Conservation (phyloP, 2,329 filamentous ascomycete genomes). For the Microcyclospora pomicola region DNA sequence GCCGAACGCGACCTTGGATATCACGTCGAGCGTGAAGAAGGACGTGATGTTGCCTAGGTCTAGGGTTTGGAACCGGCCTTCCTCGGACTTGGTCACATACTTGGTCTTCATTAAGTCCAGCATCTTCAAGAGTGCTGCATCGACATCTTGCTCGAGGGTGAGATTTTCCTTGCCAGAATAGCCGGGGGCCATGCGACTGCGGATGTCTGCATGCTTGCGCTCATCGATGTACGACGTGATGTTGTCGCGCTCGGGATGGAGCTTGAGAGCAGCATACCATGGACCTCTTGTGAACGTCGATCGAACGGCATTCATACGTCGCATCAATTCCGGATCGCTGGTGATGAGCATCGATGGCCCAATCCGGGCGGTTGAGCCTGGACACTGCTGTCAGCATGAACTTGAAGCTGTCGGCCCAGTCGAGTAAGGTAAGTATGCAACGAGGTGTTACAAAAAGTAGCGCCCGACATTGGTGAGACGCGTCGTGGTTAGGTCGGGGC, state of each 20-base stretch:
- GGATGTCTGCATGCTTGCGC: conserved; percentile 24
- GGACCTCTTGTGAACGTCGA: conserved; percentile 23
- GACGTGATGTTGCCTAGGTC: conserved; percentile 24
- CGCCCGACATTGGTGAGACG: not conserved
- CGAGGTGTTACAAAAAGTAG: not conserved
- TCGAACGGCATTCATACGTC: conserved; percentile 26
- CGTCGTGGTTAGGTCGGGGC: no score
- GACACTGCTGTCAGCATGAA: conserved; percentile 3
- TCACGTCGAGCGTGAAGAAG: conserved; percentile 30
- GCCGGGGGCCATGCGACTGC: conserved; percentile 24
- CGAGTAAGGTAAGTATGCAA: not conserved
- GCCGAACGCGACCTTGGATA: conserved; percentile 28
- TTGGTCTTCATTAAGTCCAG: conserved; percentile 21
- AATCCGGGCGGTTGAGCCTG: conserved; percentile 27
- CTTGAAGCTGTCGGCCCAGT: not conserved
- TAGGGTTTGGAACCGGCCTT: conserved; percentile 19
- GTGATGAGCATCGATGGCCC: conserved; percentile 26
- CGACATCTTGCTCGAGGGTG: conserved; percentile 25
- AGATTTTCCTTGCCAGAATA: conserved; percentile 29
- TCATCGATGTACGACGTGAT: conserved; percentile 27
- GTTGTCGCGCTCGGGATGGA: conserved; percentile 28
- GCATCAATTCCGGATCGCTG: conserved; percentile 23
- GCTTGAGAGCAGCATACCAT: conserved; percentile 25
- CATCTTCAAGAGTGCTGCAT: conserved; percentile 22
- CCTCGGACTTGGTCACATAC: conserved; percentile 21